These are phyloP conservation scores for Aspergillus coremiiformis DNA, from an alignment of 495 filamentous ascomycete genomes.

Conservation along the genomic window DNA sequence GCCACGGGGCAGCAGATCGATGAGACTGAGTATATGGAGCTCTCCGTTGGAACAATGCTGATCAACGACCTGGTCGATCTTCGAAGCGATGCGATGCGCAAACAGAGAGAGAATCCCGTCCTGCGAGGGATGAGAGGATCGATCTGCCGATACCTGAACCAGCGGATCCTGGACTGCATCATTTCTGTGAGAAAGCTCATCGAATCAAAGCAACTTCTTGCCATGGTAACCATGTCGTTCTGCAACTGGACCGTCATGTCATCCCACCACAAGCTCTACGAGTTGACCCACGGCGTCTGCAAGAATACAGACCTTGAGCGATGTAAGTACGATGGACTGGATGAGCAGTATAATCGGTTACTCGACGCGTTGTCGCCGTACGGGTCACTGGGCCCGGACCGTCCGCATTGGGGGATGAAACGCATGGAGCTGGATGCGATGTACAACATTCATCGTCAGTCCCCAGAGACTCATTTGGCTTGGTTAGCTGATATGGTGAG, in stretches of 20 bases:
- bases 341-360: conserved; percentile 9
- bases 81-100: too few relatives aligned
- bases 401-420: conserved; percentile 4
- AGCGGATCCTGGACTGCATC: too few relatives aligned
- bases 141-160: too few relatives aligned
- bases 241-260: conserved; percentile 21
- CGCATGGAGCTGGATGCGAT: conserved; percentile 15
- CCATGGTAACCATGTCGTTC: conserved; percentile 14
- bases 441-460: conserved; percentile 7
- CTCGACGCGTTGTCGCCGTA: conserved; percentile 12
- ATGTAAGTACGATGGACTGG: conserved; percentile 7
- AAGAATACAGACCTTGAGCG: not conserved
- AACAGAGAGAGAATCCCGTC: too few relatives aligned
- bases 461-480: conserved; percentile 8
- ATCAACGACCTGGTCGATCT: too few relatives aligned
- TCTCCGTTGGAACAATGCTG: too few relatives aligned
- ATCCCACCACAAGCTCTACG: conserved; percentile 21
- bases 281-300: conserved; percentile 6
- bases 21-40: too few relatives aligned
- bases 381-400: conserved; percentile 10
- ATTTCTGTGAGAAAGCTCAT: too few relatives aligned
- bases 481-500: conserved; percentile 23
- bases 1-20: too few relatives aligned
- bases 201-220: not conserved
- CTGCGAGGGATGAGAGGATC: too few relatives aligned